Base-by-base conservation (phyloP, 345 rosid genomes). In the Ceriops tagal region DNA sequence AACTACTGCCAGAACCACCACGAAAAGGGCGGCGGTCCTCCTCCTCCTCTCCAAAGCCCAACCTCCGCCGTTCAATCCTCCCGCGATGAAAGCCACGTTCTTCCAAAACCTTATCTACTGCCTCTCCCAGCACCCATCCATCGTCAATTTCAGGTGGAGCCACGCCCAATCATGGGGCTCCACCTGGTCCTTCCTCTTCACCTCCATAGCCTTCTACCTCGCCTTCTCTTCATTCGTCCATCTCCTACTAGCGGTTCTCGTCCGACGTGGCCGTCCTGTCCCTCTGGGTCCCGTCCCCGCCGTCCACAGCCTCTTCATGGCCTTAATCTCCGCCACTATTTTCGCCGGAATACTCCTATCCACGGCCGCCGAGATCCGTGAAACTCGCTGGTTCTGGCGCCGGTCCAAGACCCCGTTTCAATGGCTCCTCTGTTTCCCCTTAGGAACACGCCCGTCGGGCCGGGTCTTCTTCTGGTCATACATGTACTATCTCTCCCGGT, bases 391-490 rank as follows among this genome's bases (percentile, higher is more conserved):
- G 98, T 75, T 88, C 51, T 89, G 93, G 91, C 78, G 91, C 0
- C 88, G 93, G 0, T 73, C 84, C 37, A 84, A 80, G 39, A 91
- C 95, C 59, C 87, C 97, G 1, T 77, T 91, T 51, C 97, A 91
- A 60, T 93, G 98, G 98, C 86, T 93, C 30, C 93, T 93, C 64
- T 93, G 97, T 70, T 93, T 91, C 66, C 98, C 98, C 0, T 83
- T 88, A 20, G 98, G 98, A 0, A 93, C 93, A 20, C 88, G 97
- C 3, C 93, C 97, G 2, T 91, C 98, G 0, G 98, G 97, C 15
- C 96, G 97, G 5, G 98, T 93, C 66, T 93, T 93, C 82, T 93
- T 93, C 83, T 93, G 98, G 98, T 93, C 98, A 0, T 93, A 93
- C 77, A 74, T 79, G 16, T 93, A 89, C 73, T 93, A 93, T 77